These are phyloP conservation scores for Aspergillus costaricaensis DNA, from an alignment of 2,329 filamentous ascomycete genomes.

Conservation along the genomic window DNA sequence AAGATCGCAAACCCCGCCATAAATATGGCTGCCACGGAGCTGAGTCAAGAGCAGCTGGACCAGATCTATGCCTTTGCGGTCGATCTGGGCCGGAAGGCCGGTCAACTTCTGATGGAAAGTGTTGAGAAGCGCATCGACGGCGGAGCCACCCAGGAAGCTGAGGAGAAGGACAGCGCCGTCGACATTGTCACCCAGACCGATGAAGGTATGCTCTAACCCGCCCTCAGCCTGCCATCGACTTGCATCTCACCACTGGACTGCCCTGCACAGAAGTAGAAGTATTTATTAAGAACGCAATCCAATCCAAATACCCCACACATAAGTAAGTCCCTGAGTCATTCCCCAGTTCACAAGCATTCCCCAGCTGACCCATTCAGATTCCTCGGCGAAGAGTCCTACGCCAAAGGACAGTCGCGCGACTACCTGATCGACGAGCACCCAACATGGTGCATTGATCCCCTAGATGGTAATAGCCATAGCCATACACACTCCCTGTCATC, in stretches of 20 bases:
- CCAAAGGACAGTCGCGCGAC: slow-evolving; percentile 64
- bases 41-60: slow-evolving; percentile 53
- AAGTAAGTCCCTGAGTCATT: slow-evolving; percentile 51
- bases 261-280: slow-evolving; percentile 64
- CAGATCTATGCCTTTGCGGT: slow-evolving; percentile 71
- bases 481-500: background rate
- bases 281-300: slow-evolving; percentile 65
- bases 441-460: slow-evolving; percentile 76
- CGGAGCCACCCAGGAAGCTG: slow-evolving; percentile 43
- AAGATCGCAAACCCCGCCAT: too few relatives aligned
- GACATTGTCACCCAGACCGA: slow-evolving; percentile 79
- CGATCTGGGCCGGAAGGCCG: slow-evolving; percentile 69
- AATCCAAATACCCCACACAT: slow-evolving; percentile 64
- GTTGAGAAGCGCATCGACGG: slow-evolving; percentile 58
- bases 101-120: slow-evolving; percentile 65
- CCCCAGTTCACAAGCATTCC: background rate
- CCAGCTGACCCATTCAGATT: slow-evolving; percentile 55
- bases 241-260: background rate
- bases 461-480: slow-evolving; percentile 58
- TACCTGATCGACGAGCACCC: slow-evolving; percentile 67
- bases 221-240: background rate
- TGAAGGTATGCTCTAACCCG: slow-evolving; percentile 54
- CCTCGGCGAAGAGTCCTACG: slow-evolving; percentile 76
- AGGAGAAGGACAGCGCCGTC: slow-evolving; percentile 73
- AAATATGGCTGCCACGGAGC: slow-evolving; percentile 23